Evolutionary conservation across 352 stramenopile genomes (phyloP).

Genomic region (Pythium monospermum): DNA sequence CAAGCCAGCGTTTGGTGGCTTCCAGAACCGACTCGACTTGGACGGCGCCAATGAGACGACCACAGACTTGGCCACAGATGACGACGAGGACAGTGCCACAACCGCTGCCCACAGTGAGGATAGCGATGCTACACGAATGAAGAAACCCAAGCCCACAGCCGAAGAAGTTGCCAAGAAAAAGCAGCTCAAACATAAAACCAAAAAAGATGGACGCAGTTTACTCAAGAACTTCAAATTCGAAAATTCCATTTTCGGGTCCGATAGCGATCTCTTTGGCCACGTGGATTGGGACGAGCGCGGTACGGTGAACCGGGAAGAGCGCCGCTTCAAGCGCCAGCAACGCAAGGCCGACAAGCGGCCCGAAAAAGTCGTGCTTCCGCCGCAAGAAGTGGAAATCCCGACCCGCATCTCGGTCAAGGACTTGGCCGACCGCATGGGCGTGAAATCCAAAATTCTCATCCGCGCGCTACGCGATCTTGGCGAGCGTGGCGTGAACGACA

Average conservation of each 20-base stretch:
- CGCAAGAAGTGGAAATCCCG: slow-evolving; percentile 79
- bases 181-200: slow-evolving; percentile 66
- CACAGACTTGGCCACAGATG: slow-evolving; percentile 9
- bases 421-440: slow-evolving; percentile 72
- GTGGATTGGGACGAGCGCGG: slow-evolving; percentile 66
- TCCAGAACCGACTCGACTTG: not conserved
- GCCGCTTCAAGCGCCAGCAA: slow-evolving; percentile 51
- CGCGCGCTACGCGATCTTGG: slow-evolving; percentile 58
- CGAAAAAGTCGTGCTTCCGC: slow-evolving; percentile 32
- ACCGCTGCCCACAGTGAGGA: slow-evolving; percentile 18
- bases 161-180: slow-evolving; percentile 35
- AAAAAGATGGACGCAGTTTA: slow-evolving; percentile 64
- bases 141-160: slow-evolving; percentile 24
- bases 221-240: slow-evolving; percentile 85
- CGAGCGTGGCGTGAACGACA: slow-evolving; percentile 65
- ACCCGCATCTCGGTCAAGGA: slow-evolving; percentile 66
- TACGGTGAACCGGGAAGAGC: slow-evolving; percentile 52
- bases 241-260: slow-evolving; percentile 76
- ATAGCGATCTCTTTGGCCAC: slow-evolving; percentile 65
- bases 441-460: slow-evolving; percentile 70
- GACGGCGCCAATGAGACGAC: slow-evolving; percentile 11
- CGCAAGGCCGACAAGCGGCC: slow-evolving; percentile 46
- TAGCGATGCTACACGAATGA: slow-evolving; percentile 17
- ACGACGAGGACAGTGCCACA: slow-evolving; percentile 19
- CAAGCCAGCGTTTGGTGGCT: not conserved